Evolutionary conservation across 1,139 yeast genomes (phyloP), one percentile per base, ranked within the genome.

Genomic region (Yamadazyma membranifaciens): DNA sequence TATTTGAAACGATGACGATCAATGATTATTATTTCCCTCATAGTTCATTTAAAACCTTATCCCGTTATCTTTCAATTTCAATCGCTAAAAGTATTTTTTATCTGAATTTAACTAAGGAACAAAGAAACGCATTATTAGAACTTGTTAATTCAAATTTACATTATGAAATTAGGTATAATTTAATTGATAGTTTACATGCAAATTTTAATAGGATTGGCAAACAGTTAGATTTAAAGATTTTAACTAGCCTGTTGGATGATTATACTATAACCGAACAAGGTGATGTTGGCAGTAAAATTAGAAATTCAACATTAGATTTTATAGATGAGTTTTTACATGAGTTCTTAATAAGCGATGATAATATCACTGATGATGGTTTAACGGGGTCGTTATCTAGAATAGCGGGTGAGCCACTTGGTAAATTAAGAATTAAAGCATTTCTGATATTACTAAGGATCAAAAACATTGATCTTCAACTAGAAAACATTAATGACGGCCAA

Each of bases 271-370:
- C 88, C 0, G 78, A 77, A 38, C 85, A 80, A 56, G 92, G 92
- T 13, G 92, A 84, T 59, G 87, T 83, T 11, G 97, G 97, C 2
- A 78, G 88, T 30, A 75, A 81, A 56, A 75, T 88, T 1, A 68
- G 97, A 38, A 51, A 57, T 2, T 73, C 81, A 0, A 66, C 81
- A 1, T 59, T 83, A 6, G 45, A 55, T 7, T 55, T 78, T 4
- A 55, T 83, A 7, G 43, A 48, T 0, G 42, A 42, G 0, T 12
- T 30, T 14, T 59, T 63, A 22, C 44, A 39, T 6, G 35, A 34
- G 7, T 41, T 43, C 29, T 28, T 28, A 7, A 37, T 37, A 5
- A 2, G 13, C 16, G 13, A 12, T 6, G 12, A 26, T 6, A 13
- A 24, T 14, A 12, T n/a, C 12, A 10, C 30, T 9, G 33, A 31